phyloP scores from a whole-genome alignment of 257 asterid genomes.

The Solanum gracilifrons region DNA sequence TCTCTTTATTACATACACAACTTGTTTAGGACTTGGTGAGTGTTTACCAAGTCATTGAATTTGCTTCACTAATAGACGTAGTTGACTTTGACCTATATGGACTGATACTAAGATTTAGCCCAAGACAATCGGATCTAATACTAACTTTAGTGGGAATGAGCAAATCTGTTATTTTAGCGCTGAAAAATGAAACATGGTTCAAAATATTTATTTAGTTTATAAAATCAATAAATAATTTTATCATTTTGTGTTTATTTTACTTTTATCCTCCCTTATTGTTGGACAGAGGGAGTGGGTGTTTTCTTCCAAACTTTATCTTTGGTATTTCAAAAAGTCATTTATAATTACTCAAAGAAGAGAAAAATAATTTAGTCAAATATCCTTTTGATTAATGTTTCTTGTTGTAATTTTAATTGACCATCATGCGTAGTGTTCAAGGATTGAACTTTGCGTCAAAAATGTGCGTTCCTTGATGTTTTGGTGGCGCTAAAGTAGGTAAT shows the following conservation, averaged over 20 bases:
- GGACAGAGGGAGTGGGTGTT: background rate
- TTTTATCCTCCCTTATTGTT: no score
- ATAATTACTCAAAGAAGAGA: background rate
- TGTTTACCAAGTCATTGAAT: no score
- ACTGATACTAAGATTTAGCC: background rate
- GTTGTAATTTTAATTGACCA: background rate
- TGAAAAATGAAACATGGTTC: background rate
- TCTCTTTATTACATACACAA: no score
- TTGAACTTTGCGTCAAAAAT: background rate
- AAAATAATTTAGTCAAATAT: background rate
- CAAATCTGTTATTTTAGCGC: no score
- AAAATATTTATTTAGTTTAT: no score
- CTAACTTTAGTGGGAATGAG: no score
- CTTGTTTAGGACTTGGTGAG: no score
- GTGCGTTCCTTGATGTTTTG: background rate
- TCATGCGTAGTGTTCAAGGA: background rate
- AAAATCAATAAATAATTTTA: no score
- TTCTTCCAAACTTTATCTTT: background rate
- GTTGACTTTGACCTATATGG: background rate
- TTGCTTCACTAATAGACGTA: background rate
- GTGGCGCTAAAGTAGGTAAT: background rate
- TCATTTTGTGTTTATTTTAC: no score
- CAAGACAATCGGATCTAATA: background rate
- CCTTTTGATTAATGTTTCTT: background rate
- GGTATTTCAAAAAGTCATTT: background rate